phyloP scores from a whole-genome alignment of 2,329 filamentous ascomycete genomes.

The Fusarium camptoceras region DNA sequence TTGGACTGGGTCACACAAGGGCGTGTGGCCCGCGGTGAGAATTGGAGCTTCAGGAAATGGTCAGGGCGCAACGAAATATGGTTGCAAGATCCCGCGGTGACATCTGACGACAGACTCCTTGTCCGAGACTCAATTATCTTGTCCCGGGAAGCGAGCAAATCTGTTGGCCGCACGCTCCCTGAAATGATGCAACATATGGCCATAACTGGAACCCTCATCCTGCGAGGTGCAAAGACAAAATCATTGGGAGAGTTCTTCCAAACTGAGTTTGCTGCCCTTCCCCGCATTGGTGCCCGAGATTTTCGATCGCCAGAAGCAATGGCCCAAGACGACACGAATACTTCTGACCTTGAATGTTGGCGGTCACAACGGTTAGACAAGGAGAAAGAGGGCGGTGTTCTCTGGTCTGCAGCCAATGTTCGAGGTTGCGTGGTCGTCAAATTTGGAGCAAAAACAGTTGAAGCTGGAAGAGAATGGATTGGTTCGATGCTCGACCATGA shows the following conservation, averaged over 20 bases:
- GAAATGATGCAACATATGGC: constrained; percentile 79
- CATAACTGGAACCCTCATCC: constrained; percentile 85
- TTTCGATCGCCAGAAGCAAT: constrained; percentile 71
- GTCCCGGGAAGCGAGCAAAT: constrained; percentile 63
- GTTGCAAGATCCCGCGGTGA: constrained; percentile 53
- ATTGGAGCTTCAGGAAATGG: constrained; percentile 87
- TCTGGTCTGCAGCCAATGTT: constrained; percentile 86
- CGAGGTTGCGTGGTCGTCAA: constrained; percentile 91
- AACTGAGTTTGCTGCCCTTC: constrained; percentile 79
- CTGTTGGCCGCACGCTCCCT: constrained; percentile 57
- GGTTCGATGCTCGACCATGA: constrained; percentile 79
- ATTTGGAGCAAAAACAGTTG: constrained; percentile 84
- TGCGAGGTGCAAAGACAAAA: constrained; percentile 78
- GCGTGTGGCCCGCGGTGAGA: constrained; percentile 83
- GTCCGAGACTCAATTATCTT: constrained; percentile 88
- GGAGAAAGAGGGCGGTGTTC: constrained; percentile 70
- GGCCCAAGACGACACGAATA: constrained; percentile 50
- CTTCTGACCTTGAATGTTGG: constrained; percentile 64
- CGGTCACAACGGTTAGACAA: constrained; percentile 64
- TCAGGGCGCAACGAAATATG: constrained; percentile 91
- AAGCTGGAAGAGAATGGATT: constrained; percentile 85
- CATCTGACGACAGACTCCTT: constrained; percentile 69
- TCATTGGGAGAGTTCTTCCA: constrained; percentile 79
- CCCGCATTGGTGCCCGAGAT: constrained; percentile 84
- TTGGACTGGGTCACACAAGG: constrained; percentile 96